Conservation (phyloP, 331 rosid species). For the Quercus phellos region DNA sequence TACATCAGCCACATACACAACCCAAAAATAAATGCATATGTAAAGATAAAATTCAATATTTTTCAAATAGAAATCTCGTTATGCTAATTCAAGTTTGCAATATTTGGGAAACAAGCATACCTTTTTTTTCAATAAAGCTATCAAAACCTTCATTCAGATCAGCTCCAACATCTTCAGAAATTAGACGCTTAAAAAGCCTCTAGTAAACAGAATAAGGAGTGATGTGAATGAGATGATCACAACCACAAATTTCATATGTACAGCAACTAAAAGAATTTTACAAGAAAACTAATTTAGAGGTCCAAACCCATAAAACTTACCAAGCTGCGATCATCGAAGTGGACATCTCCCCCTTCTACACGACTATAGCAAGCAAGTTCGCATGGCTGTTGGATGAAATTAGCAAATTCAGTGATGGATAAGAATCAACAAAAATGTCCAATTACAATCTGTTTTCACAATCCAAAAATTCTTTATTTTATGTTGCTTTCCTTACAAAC, state of each 20-base stretch:
- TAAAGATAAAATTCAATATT: neutral
- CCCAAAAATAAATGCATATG: conserved; percentile 2
- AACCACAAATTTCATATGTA: neutral
- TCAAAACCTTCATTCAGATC: conserved; percentile 84
- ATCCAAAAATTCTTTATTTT: neutral
- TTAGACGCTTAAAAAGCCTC: conserved; percentile 93
- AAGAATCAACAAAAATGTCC: neutral
- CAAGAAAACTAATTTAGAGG: neutral
- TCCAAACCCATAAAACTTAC: conserved; percentile 41
- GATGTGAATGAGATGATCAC: conserved; percentile 2
- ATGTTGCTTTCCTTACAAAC: conserved; percentile 8
- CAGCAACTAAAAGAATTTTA: neutral
- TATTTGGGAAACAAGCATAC: conserved; percentile 22
- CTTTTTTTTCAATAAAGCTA: conserved; percentile 68
- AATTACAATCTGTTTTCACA: neutral
- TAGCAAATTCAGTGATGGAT: conserved; percentile 5
- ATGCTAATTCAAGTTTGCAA: neutral
- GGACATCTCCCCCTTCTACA: conserved; percentile 76
- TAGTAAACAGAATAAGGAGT: conserved; percentile 25
- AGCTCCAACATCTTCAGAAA: conserved; percentile 86
- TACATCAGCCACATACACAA: conserved; percentile 18
- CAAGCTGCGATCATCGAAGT: conserved; percentile 79
- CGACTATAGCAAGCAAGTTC: conserved; percentile 90
- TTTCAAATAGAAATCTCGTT: neutral
- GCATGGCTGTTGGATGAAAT: conserved; percentile 56